Evolutionary conservation across 306 rosid species (phyloP).

Genomic region (Pueraria montana): DNA sequence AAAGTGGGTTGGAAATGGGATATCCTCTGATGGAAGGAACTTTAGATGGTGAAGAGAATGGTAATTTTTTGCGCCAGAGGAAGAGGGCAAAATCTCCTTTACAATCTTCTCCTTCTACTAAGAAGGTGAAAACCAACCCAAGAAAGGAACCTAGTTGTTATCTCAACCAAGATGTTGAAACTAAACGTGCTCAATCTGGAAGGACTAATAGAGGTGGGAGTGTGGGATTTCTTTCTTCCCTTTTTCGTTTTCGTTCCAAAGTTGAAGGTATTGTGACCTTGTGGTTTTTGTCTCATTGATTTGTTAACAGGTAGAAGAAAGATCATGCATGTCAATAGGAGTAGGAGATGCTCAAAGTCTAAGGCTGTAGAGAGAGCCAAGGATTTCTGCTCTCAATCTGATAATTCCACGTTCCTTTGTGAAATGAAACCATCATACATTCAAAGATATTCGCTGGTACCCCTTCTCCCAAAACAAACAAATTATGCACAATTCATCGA

Average conservation of each 20-base stretch:
- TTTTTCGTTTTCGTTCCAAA: background rate
- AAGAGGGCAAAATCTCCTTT: slow-evolving; percentile 15
- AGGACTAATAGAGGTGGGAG: slow-evolving; percentile 1
- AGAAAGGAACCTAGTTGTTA: background rate
- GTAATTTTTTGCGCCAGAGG: background rate
- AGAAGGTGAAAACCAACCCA: slow-evolving; percentile 30
- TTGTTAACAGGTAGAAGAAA: slow-evolving; percentile 14
- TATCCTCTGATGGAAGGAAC: background rate
- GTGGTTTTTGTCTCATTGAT: background rate
- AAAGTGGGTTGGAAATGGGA: background rate
- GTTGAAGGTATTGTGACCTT: background rate
- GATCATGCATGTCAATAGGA: background rate
- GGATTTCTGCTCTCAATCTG: background rate
- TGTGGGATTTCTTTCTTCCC: background rate
- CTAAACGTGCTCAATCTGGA: background rate
- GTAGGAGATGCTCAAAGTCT: background rate
- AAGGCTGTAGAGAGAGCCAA: slow-evolving; percentile 2
- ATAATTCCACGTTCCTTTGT: background rate
- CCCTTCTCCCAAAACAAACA: too few relatives aligned
- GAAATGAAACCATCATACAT: slow-evolving; percentile 1
- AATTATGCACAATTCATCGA: too few relatives aligned
- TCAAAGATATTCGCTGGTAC: background rate
- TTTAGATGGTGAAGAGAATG: background rate
- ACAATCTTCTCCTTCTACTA: background rate
- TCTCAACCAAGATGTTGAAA: background rate